Base-by-base conservation (phyloP, 208 protist species). In the Trypanosoma cruzi region DNA sequence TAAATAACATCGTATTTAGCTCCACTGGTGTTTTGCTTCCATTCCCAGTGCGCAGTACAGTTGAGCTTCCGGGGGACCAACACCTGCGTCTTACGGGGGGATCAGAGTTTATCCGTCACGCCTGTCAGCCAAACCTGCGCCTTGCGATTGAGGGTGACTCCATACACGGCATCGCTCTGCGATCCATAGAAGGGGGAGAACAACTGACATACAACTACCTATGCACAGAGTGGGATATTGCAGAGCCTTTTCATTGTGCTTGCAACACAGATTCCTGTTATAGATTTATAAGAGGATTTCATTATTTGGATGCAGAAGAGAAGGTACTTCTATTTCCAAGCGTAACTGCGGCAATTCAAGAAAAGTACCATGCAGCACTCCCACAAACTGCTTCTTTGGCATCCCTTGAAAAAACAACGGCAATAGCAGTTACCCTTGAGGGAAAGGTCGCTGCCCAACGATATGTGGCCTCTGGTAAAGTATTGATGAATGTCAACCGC, bases 171-270 rank as follows among this genome's bases (percentile, higher is more conserved):
- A 64, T 93, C 22, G 86, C 91, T 22, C 72, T 92, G 5, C 91
- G 91, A 31, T 60, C 71, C 53, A 96, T 96, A 57, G 84, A 88
- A 63, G 67, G 68, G 22, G 81, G 82, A 26, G 91, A 96, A 73
- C 68, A 70, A 61, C 74, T 96, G 34, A 91, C 89, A 36, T 94
- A 76, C 82, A 94, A 96, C 73, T 96, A 93, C 72, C 78, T 96
- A 36, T 90, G 81, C 64, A 94, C 88, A 29, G 88, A 96, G 75
- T 96, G 85, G 85, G 81, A 94, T 64, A 74, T 96, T 71, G 81
- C 75, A 44, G 84, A 90, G 63, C 84, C 88, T 20, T 96, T 96
- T 67, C 71, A 81, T 62, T 96, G 91, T 75, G 71, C 54, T 20
- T 96, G 91, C 67, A 89, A 84, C 73, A 81, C 81, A 63, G 83